Percentiles rank a stretch among this genome's conserved stretches.
These are phyloP conservation scores for Aphanomyces astaci DNA, from an alignment of 352 stramenopile species.

Conservation along the genomic window DNA sequence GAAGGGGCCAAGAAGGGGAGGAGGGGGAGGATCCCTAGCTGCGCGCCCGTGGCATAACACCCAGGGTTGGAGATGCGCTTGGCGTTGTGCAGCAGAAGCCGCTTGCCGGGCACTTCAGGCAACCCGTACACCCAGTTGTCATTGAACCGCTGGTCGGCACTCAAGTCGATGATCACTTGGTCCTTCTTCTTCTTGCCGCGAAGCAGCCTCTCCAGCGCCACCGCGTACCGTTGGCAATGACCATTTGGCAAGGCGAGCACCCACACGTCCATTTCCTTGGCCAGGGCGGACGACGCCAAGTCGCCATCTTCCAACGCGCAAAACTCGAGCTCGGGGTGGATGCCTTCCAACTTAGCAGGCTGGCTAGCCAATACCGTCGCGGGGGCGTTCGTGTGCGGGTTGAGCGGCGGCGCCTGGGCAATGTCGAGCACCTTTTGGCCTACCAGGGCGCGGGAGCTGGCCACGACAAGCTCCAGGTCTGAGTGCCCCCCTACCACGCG, in stretches of 20 bases:
- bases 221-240: conserved; percentile 72
- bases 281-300: conserved; percentile 56
- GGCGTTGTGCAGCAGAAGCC: conserved; percentile 43
- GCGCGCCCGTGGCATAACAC: conserved; percentile 79
- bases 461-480: conserved; percentile 73
- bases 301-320: conserved; percentile 71
- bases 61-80: conserved; percentile 84
- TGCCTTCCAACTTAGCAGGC: conserved; percentile 29
- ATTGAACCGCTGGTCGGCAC: conserved; percentile 85
- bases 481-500: conserved; percentile 68
- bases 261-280: conserved; percentile 80
- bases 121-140: conserved; percentile 78
- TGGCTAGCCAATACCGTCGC: conserved; percentile 37
- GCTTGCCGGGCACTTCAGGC: conserved; percentile 61
- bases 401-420: conserved; percentile 61
- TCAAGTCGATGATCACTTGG: conserved; percentile 82
- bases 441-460: conserved; percentile 70
- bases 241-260: conserved; percentile 82
- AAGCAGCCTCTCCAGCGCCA: conserved; percentile 50
- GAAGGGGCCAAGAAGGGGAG: conserved; percentile 53
- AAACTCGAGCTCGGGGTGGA: conserved; percentile 70
- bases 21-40: conserved; percentile 72
- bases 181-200: conserved; percentile 43
- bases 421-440: conserved; percentile 73
- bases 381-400: conserved; percentile 70